Conservation (phyloP, 2,329 filamentous ascomycete genomes). For the Paecilomyces formosus region DNA sequence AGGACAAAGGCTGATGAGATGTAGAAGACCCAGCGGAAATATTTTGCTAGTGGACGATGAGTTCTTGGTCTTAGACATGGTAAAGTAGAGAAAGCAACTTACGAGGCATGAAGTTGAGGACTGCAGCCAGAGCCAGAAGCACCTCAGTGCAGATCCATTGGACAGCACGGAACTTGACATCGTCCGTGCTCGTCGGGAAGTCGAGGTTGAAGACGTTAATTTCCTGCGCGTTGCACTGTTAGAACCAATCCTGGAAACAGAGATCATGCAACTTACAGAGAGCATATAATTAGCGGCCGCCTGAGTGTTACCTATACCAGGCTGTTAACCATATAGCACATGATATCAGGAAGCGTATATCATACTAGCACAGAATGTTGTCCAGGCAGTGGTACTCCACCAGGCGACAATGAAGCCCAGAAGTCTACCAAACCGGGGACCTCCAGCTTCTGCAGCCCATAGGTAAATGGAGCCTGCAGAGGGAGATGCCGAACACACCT, state of each 20-base stretch:
- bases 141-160: constrained; percentile 54
- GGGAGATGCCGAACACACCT: constrained; percentile 53
- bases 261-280: constrained; percentile 29
- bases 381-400: constrained; percentile 59
- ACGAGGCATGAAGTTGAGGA: constrained; percentile 47
- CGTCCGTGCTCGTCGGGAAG: constrained; percentile 46
- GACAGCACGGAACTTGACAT: constrained; percentile 52
- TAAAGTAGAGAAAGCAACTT: constrained; percentile 12
- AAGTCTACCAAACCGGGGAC: constrained; percentile 47
- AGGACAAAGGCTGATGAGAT: constrained; percentile 45
- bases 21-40: constrained; percentile 46
- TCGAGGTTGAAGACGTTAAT: constrained; percentile 50
- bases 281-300: constrained; percentile 47
- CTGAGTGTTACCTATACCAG: constrained; percentile 39
- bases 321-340: constrained; percentile 2
- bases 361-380: constrained; percentile 48
- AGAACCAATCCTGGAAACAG: constrained; percentile 2
- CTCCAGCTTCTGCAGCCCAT: constrained; percentile 55
- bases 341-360: neutral
- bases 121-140: constrained; percentile 42
- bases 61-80: constrained; percentile 33
- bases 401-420: constrained; percentile 57
- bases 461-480: constrained; percentile 55
- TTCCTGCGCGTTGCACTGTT: constrained; percentile 34
- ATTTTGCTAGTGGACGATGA: constrained; percentile 25